Base-by-base conservation (phyloP, 2,329 filamentous ascomycete species). In the Eutypella sp. region DNA sequence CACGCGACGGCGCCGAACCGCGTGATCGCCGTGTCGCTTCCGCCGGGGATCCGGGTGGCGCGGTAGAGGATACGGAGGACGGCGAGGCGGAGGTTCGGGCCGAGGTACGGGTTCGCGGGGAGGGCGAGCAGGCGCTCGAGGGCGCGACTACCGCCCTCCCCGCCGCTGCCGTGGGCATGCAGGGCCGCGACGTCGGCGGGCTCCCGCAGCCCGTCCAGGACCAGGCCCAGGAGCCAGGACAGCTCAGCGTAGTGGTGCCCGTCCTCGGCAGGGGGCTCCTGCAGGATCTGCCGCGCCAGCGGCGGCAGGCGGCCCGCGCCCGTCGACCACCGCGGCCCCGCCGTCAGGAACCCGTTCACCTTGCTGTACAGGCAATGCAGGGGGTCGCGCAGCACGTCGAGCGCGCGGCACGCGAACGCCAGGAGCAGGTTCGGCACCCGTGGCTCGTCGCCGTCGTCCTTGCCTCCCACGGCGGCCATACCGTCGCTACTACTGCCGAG, bases 321-420 rank as follows among this genome's bases (percentile, higher is more conserved):
- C 16, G 84, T 61, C 10, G 83, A 75, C 92, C 92, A 97, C 20
- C 75, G 66, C 1, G 92, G 91, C 0, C 82, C 79, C 42, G 82
- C 82, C 19, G 88, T 88, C 29, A 97, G 78, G 63, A 91, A 96
- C 5, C 76, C 74, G 69, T 95, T 96, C 66, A 93, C 71, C 62
- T 96, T 96, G 47, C 82, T 80, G 63, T 96, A 97, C 31, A 96
- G 78, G 49, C 80, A 81, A 60, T 95, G 89, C 15, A 89, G 75
- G 0, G 92, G 92, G 50, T 89, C 84, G 19, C 75, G 78, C 39
- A 95, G 69, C 15, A 95, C 81, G 2, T 77, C 70, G 7, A 95
- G 73, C 1, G 84, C 81, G 52, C 82, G 81, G 40, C 78, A 75
- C 7, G 89, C 84, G 57, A 96, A 93, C 10, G 85, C 79, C n/a